Evolutionary conservation across 305 asterid genomes (phyloP).

Genomic region (Salvia sclarea): DNA sequence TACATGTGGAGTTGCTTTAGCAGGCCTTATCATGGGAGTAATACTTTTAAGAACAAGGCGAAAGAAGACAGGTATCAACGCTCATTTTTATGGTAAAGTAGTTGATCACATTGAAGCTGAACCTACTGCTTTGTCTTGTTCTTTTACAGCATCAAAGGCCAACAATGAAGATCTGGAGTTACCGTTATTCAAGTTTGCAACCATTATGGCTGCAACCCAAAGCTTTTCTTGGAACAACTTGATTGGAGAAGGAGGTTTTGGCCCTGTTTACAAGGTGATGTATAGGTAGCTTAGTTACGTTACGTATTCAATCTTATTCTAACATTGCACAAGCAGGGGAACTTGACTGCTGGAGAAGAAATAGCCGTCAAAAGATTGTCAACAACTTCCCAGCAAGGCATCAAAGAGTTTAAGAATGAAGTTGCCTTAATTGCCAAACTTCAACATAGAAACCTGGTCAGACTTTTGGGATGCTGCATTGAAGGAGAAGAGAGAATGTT

Average conservation of each 20-base stretch:
- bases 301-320: too few species aligned
- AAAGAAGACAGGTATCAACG: background rate
- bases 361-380: slow-evolving; percentile 36
- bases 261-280: slow-evolving; percentile 19
- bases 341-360: slow-evolving; percentile 8
- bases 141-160: background rate
- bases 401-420: slow-evolving; percentile 37
- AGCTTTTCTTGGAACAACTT: background rate
- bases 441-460: slow-evolving; percentile 36
- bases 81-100: background rate
- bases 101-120: too few species aligned
- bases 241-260: slow-evolving; percentile 20
- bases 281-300: too few species aligned
- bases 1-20: background rate
- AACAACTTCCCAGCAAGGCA: slow-evolving; percentile 31
- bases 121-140: too few species aligned
- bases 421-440: slow-evolving; percentile 35
- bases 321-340: slow-evolving; percentile 33
- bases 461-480: slow-evolving; percentile 42
- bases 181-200: background rate
- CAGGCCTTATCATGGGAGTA: background rate
- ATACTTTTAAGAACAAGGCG: background rate
- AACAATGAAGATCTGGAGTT: background rate
- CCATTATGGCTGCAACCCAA: background rate
- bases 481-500: slow-evolving; percentile 40